Evolutionary conservation across 257 asterid species (phyloP), one percentile per base, ranked within the genome.

Genomic region (Knoxia roxburghii): DNA sequence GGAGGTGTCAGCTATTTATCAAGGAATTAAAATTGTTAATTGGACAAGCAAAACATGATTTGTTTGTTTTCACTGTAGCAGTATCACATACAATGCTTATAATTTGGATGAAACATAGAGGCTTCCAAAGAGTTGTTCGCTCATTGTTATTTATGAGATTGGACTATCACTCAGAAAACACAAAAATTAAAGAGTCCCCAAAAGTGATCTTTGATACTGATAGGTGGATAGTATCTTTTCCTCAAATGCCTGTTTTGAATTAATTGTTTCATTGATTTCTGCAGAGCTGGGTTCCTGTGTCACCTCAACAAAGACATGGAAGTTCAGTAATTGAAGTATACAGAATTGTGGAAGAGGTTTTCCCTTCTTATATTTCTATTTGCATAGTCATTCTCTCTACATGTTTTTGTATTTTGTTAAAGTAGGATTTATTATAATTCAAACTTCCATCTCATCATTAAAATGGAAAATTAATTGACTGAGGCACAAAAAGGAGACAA

Each of bases 331-430:
- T 93, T 76, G 99, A 93, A 86, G 99, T 93, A 77, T 93, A 82
- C 90, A 80, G 99, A 83, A 93, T 93, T 81, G 96, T 93, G 71
- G 99, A 93, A 73, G 97, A 93, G 99, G 99, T 93, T 27, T 68
- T 9, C 71, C 23, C 62, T 72, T 24, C 41, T 65, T 30, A 56
- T 23, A 55, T 35, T 68, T 58, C 41, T 64, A 29, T 64, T 65
- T n/a, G 21, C 26, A 33, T 29, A 64, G 67, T 69, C 45, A 79
- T 49, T 70, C 55, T 32, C 68, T 56, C 18, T 48, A 41, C 59
- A 33, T 49, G 40, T 18, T 55, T 69, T 48, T 68, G 20, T 70
- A 71, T 58, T 21, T 4, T 23, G 10, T 9, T 56, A 8, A 20
- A 56, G 57, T 24, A 33, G 41, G 29, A 26, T 46, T 21, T 20